Evolutionary conservation across 768 basidiomycete genomes (phyloP).

Genomic region (Dioszegia aurantiaca): DNA sequence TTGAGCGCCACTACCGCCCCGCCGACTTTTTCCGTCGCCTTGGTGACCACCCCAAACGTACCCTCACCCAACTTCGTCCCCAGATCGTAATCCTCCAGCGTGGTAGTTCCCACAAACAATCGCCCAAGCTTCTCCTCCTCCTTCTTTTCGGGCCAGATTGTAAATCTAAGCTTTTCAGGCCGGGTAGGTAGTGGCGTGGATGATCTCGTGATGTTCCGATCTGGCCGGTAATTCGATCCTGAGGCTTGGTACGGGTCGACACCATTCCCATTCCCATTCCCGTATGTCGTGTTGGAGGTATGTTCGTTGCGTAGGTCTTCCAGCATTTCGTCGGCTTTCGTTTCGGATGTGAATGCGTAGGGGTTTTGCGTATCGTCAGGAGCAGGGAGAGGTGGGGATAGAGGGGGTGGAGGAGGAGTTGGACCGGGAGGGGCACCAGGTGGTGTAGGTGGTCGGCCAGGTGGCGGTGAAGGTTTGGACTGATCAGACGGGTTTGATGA

Average conservation of each 20-base stretch:
- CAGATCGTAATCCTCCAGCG: conserved; percentile 71
- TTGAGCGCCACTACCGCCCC: conserved; percentile 77
- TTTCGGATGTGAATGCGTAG: too few relatives aligned
- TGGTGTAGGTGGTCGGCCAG: conserved; percentile 16
- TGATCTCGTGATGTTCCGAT: conserved; percentile 62
- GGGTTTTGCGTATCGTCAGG: conserved; percentile 49
- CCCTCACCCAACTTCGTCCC: conserved; percentile 91
- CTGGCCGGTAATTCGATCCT: conserved; percentile 58
- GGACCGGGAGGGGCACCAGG: conserved; percentile 22
- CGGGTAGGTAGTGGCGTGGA: conserved; percentile 61
- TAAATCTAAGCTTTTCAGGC: conserved; percentile 2
- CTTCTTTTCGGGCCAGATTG: conserved; percentile 21
- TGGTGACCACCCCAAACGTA: conserved; percentile 97
- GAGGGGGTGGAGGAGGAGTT: conserved; percentile 23
- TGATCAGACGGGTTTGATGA: too few relatives aligned
- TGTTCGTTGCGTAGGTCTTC: too few relatives aligned
- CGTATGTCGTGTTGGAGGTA: too few relatives aligned
- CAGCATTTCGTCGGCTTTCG: too few relatives aligned
- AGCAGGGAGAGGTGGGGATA: conserved; percentile 31
- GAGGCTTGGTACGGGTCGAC: conserved; percentile 37
- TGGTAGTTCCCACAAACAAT: conserved; percentile 44
- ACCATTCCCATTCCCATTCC: too few relatives aligned
- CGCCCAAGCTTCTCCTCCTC: conserved; percentile 30
- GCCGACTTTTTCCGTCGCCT: conserved; percentile 67
- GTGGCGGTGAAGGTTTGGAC: neutral